Base-by-base conservation (phyloP, 2,329 filamentous ascomycete genomes). In the Didymellaceae sp. region DNA sequence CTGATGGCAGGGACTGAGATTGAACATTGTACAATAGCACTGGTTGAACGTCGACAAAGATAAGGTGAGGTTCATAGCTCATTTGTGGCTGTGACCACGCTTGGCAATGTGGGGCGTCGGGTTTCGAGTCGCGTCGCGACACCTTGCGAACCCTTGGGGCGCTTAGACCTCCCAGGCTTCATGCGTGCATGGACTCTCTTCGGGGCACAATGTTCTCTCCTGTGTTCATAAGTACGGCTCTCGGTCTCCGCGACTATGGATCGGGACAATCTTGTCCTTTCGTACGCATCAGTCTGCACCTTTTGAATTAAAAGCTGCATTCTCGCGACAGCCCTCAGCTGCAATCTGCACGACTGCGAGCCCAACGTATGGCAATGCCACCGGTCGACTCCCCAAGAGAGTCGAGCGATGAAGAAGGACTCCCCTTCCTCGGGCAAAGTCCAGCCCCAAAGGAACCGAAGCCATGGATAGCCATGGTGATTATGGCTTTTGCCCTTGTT, bases 401-500 rank as follows among this genome's bases (percentile, higher is more conserved):
- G 5, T 65, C 63, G 3, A 46, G 32, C 1, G 62, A 63, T 30
- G 61, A 63, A 41, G 57, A 47, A 44, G 63, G 54, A 2, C 45
- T 54, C 3, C 50, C 68, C 14, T 54, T 68, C 24, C 49, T 63
- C 8, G 48, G 55, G 6, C 22, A 43, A 0, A 35, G 38, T 1
- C 21, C 42, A 7, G 32, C 48, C 13, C 21, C 43, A 13, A 40
- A 51, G 22, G 55, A 48, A 46, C 60, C 63, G 38, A 72, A 67
- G 48, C 67, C 67, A 42, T 72, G 69, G 70, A 49, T 71, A 7
- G 24, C 62, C 4, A 55, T 73, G 30, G 54, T 62, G 9, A 40
- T 58, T 11, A 62, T 79, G 10, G 71, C 74, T 55, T 62, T 77
- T 34, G 67, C 70, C 30, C 63, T 80, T 18, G 71, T 80, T 52